Base-by-base conservation (phyloP, 768 basidiomycete species). In the Pisolithus tinctorius region DNA sequence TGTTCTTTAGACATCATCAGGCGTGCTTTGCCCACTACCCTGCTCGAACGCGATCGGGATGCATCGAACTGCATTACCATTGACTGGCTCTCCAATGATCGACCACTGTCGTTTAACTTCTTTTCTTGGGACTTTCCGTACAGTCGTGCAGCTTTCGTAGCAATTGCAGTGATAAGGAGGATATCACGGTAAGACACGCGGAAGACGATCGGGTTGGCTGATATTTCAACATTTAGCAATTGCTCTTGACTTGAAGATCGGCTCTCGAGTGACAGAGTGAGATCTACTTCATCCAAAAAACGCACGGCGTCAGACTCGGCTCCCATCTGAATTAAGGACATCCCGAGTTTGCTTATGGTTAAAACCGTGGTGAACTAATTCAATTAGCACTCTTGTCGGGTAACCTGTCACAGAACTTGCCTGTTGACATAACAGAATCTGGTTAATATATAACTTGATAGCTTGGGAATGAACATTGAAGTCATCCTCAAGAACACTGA, bases 111-210 rank as follows among this genome's bases (percentile, higher is more conserved):
- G 9, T 25, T 17, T 3, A 31, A 48, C 39, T 50, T 40, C 40
- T 62, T 56, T 26, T 56, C 64, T 58, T 71, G 77, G 45, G 70
- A 77, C 44, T 31, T 55, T 48, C 70, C 68, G 56, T 89, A 93
- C n/a, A 93, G 74, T 51, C 86, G 84, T 34, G 90, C 69, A 0
- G 93, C 96, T 55, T 86, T 91, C 64, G 92, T 91, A 58, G 89
- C 77, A 55, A 95, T 94, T 4, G 82, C 72, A 43, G 78, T 83
- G 57, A 98, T 97, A 56, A 98, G 78, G 57, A 81, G 82, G 65
- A 98, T 90, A 63, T 99, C 96, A 17, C 91, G 82, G 61, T 93
- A 93, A 0, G 95, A 97, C n/a, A 92, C 92, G 25, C 96, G 81
- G 66, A 99, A 86, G 49, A 97, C 79, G 58, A 99, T 78, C 2